Evolutionary conservation across 75 land plant species (phyloP).

Genomic region (Ceratopteris richardii): DNA sequence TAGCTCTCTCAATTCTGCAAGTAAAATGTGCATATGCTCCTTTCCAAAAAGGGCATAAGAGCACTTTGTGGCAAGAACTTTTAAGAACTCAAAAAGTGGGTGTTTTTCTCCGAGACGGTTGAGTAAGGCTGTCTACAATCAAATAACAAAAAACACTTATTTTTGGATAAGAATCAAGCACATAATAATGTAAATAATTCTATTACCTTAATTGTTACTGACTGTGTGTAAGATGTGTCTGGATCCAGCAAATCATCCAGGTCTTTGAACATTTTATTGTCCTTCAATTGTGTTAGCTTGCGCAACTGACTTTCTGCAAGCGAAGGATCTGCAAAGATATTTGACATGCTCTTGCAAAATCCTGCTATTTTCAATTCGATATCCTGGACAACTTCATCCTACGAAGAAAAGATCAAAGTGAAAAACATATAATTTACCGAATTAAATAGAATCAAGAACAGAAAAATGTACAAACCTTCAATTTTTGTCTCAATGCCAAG

Average conservation of each 20-base stretch:
- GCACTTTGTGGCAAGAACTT: background rate
- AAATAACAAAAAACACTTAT: background rate
- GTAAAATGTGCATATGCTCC: background rate
- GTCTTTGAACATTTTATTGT: slow-evolving; percentile 55
- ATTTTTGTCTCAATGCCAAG: slow-evolving; percentile 49
- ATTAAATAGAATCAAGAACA: background rate
- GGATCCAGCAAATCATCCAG: slow-evolving; percentile 54
- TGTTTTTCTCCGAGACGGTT: background rate
- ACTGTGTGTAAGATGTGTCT: slow-evolving; percentile 30
- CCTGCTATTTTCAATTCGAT: slow-evolving; percentile 15
- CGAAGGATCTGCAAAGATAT: slow-evolving; percentile 48
- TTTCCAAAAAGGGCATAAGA: slow-evolving; percentile 1
- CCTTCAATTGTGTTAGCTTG: slow-evolving; percentile 58
- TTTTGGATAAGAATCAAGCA: no score
- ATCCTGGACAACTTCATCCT: slow-evolving; percentile 50
- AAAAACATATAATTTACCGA: background rate
- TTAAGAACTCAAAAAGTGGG: background rate
- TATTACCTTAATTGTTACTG: slow-evolving; percentile 36
- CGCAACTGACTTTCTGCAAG: slow-evolving; percentile 60
- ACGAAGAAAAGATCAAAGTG: no score
- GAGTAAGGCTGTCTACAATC: background rate
- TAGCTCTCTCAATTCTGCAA: background rate
- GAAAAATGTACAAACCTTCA: slow-evolving; percentile 46
- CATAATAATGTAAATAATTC: no score
- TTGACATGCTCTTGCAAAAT: slow-evolving; percentile 48